phyloP scores from a whole-genome alignment of 768 basidiomycete genomes.

The Crucibulum laeve region DNA sequence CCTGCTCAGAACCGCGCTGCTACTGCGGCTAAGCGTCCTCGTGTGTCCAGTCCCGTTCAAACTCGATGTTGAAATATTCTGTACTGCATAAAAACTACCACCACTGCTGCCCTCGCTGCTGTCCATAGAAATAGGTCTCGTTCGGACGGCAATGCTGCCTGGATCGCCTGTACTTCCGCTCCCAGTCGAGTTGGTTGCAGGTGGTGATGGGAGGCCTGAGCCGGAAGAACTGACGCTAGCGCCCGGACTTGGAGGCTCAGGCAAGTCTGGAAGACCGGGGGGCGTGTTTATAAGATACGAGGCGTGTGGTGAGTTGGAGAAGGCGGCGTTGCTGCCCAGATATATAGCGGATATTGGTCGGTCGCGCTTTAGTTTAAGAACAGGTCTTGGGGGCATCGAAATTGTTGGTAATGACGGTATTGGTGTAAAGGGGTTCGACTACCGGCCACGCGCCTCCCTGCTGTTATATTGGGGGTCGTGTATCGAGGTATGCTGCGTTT shows the following conservation, averaged over 20 bases:
- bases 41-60: too few species aligned
- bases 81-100: constrained; percentile 13
- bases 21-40: constrained; percentile 7
- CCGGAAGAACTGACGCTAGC: constrained; percentile 37
- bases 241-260: constrained; percentile 64
- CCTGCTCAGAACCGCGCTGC: constrained; percentile 12
- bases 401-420: background rate
- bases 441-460: too few species aligned
- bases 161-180: constrained; percentile 73
- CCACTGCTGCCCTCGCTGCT: constrained; percentile 26
- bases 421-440: too few species aligned
- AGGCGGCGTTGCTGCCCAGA: constrained; percentile 26
- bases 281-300: constrained; percentile 20
- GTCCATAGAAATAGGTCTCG: constrained; percentile 17
- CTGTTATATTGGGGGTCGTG: too few species aligned
- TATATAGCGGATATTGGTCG: constrained; percentile 40
- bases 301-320: constrained; percentile 16
- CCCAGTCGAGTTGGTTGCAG: constrained; percentile 81
- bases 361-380: constrained; percentile 22
- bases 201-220: constrained; percentile 78
- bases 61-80: constrained; percentile 7
- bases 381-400: constrained; percentile 35
- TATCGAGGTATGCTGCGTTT: too few species aligned
- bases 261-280: constrained; percentile 58
- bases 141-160: constrained; percentile 33